Percentiles rank a stretch among this genome's conserved stretches.
phyloP scores from a whole-genome alignment of 2,329 filamentous ascomycete species.

The Bisporella sp. region DNA sequence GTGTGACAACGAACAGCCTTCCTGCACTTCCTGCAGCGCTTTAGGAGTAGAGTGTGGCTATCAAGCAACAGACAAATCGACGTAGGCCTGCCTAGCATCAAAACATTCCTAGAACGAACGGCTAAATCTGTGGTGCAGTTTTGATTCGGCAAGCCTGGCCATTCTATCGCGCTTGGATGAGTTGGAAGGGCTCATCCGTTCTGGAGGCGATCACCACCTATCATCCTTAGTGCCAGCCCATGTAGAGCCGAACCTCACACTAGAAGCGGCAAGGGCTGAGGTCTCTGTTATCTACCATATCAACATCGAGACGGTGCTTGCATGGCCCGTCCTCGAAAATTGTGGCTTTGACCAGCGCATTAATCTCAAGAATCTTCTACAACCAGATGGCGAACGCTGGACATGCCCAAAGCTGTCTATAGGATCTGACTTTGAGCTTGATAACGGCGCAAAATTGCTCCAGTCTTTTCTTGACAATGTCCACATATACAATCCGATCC shows the following conservation, averaged over 20 bases:
- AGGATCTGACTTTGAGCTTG: not conserved
- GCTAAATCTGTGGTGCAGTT: conserved; percentile 1
- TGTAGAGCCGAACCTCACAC: not conserved
- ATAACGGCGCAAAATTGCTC: not conserved
- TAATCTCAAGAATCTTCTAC: conserved; percentile 10
- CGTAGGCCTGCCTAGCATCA: conserved; percentile 6
- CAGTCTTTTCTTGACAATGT: conserved; percentile 37
- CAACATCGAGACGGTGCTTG: conserved; percentile 10
- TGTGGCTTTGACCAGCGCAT: conserved; percentile 17
- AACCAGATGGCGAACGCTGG: not conserved
- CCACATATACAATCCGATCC: conserved; percentile 45
- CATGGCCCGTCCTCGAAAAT: conserved; percentile 21
- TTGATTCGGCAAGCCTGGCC: conserved; percentile 11
- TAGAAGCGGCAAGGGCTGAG: conserved; percentile 1
- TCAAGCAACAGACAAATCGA: conserved; percentile 6
- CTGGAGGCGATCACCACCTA: not conserved
- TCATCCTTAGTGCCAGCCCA: not conserved
- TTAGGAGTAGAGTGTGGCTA: conserved; percentile 27
- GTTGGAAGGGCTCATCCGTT: conserved; percentile 9
- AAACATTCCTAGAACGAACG: not conserved
- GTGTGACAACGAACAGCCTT: conserved; percentile 27
- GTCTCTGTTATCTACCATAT: conserved; percentile 5
- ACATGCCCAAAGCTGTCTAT: not conserved
- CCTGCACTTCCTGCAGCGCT: conserved; percentile 25
- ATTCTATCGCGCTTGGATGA: conserved; percentile 9